phyloP scores from a whole-genome alignment of 192 early-diverging fungal species.

The Rhizoclosmatium globosum region DNA sequence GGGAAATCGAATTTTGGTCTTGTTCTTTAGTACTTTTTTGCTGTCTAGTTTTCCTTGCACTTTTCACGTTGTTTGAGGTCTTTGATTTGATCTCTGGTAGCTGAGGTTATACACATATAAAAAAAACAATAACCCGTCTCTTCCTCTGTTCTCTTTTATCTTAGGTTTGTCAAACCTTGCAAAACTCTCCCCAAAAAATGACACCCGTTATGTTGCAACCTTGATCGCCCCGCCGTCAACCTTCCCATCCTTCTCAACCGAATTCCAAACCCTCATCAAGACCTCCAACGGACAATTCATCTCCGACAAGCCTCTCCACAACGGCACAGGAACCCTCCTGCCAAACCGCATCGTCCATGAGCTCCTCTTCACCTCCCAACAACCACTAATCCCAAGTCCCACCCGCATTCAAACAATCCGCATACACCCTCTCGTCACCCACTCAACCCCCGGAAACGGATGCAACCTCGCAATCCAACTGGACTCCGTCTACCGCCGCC shows the following conservation, averaged over 20 bases:
- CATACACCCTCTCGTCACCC: neutral
- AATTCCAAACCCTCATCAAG: neutral
- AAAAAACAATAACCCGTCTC: neutral
- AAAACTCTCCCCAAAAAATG: neutral
- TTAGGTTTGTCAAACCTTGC: neutral
- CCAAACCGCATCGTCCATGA: slow-evolving; percentile 2
- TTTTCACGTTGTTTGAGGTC: too few species aligned
- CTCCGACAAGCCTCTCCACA: neutral
- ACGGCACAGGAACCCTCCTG: neutral
- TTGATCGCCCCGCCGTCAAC: neutral
- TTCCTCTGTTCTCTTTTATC: neutral
- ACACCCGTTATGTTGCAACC: neutral
- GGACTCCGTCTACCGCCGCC: slow-evolving; percentile 84
- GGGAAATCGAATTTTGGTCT: neutral
- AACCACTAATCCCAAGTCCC: neutral
- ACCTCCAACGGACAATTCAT: neutral
- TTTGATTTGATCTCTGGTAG: too few species aligned
- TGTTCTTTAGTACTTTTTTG: neutral
- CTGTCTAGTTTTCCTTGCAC: too few species aligned
- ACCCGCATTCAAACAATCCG: neutral
- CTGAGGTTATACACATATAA: neutral
- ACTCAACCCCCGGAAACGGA: neutral
- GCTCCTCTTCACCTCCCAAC: slow-evolving; percentile 7
- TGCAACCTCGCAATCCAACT: slow-evolving; percentile 82
- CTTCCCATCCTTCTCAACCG: neutral